These are phyloP conservation scores for Trypanosoma boissoni DNA, from an alignment of 208 protist species.

Conservation along the genomic window DNA sequence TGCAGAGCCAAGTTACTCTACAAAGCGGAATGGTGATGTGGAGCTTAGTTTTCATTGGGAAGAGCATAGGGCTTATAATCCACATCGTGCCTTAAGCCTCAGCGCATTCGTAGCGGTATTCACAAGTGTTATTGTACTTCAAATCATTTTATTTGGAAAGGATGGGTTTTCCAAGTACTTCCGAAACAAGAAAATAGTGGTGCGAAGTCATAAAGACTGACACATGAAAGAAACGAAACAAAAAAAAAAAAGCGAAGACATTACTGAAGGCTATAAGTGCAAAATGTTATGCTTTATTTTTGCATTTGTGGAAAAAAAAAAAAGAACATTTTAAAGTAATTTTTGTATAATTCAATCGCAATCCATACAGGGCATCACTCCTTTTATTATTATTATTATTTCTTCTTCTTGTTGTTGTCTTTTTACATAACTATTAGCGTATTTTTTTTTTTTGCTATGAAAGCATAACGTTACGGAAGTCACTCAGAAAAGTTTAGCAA, in stretches of 20 bases:
- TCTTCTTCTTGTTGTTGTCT: neutral
- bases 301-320: slow-evolving; percentile 5
- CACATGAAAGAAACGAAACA: neutral
- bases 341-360: neutral
- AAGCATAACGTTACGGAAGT: too few relatives aligned
- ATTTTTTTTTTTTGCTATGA: too few relatives aligned
- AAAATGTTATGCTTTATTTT: slow-evolving; percentile 5
- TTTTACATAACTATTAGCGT: too few relatives aligned
- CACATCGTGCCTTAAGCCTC: slow-evolving; percentile 42
- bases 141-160: slow-evolving; percentile 34
- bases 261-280: neutral
- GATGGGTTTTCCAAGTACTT: slow-evolving; percentile 39
- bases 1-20: slow-evolving; percentile 35
- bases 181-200: slow-evolving; percentile 33
- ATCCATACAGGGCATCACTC: neutral
- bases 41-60: slow-evolving; percentile 55
- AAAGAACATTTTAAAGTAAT: neutral
- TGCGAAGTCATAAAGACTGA: slow-evolving; percentile 39
- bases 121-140: slow-evolving; percentile 32
- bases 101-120: slow-evolving; percentile 40
- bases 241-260: neutral
- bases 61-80: slow-evolving; percentile 68
- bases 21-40: slow-evolving; percentile 18
- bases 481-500: too few relatives aligned
- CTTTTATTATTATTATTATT: slow-evolving; percentile 8